phyloP scores from a whole-genome alignment of 1,284 basidiomycete species.

The Cutaneotrichosporon cavernicola region DNA sequence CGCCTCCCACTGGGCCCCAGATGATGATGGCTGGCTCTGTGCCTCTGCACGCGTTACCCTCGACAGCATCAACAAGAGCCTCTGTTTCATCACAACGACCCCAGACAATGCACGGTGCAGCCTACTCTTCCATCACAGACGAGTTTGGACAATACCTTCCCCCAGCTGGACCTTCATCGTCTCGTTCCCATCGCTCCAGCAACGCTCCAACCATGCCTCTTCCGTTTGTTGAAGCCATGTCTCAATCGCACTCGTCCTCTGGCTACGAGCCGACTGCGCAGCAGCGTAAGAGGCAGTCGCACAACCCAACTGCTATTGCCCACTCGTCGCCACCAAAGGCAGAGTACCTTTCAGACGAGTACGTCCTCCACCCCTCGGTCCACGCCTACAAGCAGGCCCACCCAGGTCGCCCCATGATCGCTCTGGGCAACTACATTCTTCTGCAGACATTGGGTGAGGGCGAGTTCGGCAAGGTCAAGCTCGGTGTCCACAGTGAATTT shows the following conservation, averaged over 20 bases:
- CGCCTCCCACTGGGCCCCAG: conserved; percentile 13
- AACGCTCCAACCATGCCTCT: conserved; percentile 38
- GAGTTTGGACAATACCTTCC: conserved; percentile 27
- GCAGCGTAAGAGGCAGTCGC: conserved; percentile 45
- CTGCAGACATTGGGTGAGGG: conserved; percentile 95
- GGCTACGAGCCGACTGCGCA: conserved; percentile 10
- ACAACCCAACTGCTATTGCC: conserved; percentile 43
- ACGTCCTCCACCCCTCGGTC: conserved; percentile 70
- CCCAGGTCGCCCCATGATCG: conserved; percentile 79
- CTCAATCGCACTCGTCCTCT: conserved; percentile 20
- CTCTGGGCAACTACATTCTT: conserved; percentile 92
- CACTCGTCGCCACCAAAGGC: conserved; percentile 38
- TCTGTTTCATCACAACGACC: conserved; percentile 22
- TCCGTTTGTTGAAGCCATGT: conserved; percentile 28
- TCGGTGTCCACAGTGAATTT: conserved; percentile 90
- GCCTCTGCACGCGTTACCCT: conserved; percentile 19
- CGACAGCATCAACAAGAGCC: conserved; percentile 23
- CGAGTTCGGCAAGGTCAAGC: conserved; percentile 99
- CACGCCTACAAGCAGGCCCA: conserved; percentile 79
- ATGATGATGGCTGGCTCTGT: conserved; percentile 10
- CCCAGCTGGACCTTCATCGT: conserved; percentile 1
- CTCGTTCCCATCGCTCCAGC: conserved; percentile 19
- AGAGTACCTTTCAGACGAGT: conserved; percentile 51
- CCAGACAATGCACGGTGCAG: conserved; percentile 17
- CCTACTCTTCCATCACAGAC: conserved; percentile 22